Evolutionary conservation across 208 protist genomes (phyloP).

Genomic region (Wallacemonas sp.): DNA sequence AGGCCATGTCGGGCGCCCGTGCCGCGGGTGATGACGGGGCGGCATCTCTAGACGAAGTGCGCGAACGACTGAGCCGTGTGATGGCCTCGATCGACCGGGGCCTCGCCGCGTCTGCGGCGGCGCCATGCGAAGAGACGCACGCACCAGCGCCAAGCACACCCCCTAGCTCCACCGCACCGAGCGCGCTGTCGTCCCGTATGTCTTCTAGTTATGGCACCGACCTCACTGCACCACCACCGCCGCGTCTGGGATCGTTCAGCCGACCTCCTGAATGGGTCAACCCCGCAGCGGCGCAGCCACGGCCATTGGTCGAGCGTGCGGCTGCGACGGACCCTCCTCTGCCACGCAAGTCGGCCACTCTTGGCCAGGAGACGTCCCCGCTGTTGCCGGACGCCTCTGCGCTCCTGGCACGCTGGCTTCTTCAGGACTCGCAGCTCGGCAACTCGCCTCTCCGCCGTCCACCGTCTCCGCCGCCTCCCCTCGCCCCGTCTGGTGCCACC

Average conservation of each 20-base stretch:
- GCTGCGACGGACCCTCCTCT: neutral
- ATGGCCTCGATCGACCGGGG: conserved; percentile 53
- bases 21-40: neutral
- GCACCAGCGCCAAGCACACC: neutral
- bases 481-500: neutral
- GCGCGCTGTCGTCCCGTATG: neutral
- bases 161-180: neutral
- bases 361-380: neutral
- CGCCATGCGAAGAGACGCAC: conserved; percentile 2
- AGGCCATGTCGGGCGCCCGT: conserved; percentile 1
- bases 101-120: conserved; percentile 5
- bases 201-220: too few species aligned
- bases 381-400: conserved; percentile 1
- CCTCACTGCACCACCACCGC: neutral
- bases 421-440: neutral
- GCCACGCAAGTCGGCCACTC: neutral
- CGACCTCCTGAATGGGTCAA: too few species aligned
- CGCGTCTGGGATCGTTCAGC: too few species aligned
- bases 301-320: neutral
- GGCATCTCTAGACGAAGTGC: conserved; percentile 27
- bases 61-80: conserved; percentile 37
- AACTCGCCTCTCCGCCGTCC: neutral
- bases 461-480: neutral
- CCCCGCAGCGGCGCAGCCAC: too few species aligned
- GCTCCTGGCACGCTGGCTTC: conserved; percentile 1